Conservation (phyloP, 176 grass and related monocot species). For the Alopecurus myosuroides region DNA sequence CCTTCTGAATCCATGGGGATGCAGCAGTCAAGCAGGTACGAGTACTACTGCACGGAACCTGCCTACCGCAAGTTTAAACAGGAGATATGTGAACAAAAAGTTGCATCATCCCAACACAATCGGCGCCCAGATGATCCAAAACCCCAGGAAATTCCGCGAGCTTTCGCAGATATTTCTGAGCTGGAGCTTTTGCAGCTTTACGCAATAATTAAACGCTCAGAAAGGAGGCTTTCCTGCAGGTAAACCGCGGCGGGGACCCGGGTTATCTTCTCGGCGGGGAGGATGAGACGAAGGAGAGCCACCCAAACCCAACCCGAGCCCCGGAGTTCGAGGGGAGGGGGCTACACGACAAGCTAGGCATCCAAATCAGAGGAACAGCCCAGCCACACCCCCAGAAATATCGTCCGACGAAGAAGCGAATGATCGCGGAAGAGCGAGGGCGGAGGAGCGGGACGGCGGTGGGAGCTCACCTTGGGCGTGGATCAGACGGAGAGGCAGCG, state of each 20-base stretch:
- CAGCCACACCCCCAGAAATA: neutral
- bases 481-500: slow-evolving; percentile 28
- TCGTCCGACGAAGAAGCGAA: neutral
- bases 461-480: slow-evolving; percentile 33
- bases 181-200: neutral
- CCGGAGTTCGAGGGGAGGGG: neutral
- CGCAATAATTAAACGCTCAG: neutral
- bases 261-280: slow-evolving; percentile 1
- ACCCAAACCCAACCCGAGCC: neutral
- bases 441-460: neutral
- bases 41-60: neutral
- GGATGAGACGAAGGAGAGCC: slow-evolving; percentile 3
- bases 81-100: neutral
- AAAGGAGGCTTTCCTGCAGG: neutral
- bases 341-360: slow-evolving; percentile 20
- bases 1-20: neutral
- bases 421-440: neutral
- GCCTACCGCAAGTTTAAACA: neutral
- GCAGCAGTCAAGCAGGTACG: neutral
- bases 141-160: neutral
- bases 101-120: slow-evolving; percentile 14
- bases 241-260: neutral
- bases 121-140: neutral
- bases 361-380: neutral
- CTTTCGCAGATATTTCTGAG: neutral